Evolutionary conservation across 2,329 filamentous ascomycete species (phyloP).

Genomic region (Ophiostoma tasmaniense): DNA sequence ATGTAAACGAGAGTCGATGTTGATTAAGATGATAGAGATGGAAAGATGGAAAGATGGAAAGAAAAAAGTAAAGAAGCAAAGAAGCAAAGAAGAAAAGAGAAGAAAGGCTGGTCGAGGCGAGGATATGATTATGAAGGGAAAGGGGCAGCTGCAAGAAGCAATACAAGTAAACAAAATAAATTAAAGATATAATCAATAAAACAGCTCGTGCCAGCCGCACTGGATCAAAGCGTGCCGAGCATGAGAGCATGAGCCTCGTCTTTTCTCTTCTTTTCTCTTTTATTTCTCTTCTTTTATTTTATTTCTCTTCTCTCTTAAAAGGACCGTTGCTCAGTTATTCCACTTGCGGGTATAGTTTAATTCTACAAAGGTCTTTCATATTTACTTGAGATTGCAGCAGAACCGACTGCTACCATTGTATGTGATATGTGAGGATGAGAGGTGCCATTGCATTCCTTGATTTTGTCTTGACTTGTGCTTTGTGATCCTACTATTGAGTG

Average conservation of each 20-base stretch:
- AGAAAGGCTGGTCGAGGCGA: neutral
- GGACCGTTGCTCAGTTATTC: neutral
- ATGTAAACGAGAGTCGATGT: too few relatives aligned
- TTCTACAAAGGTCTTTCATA: too few relatives aligned
- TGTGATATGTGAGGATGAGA: neutral
- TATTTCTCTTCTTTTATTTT: too few relatives aligned
- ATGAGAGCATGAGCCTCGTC: neutral
- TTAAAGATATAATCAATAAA: neutral
- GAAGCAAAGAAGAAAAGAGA: neutral
- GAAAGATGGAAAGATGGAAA: neutral
- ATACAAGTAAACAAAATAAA: neutral
- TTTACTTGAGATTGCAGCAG: neutral
- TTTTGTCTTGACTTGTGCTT: neutral
- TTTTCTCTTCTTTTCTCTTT: too few relatives aligned
- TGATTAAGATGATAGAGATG: too few relatives aligned
- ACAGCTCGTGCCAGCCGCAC: neutral
- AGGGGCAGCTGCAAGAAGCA: neutral
- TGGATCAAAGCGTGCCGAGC: neutral
- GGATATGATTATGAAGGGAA: neutral
- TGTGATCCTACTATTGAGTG: neutral
- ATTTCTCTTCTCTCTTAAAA: too few relatives aligned
- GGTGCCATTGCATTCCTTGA: neutral
- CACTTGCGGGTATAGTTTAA: neutral
- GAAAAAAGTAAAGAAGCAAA: neutral
- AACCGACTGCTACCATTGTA: neutral